Evolutionary conservation across 148 eudicot genomes (phyloP).

Genomic region (Arbutus unedo): DNA sequence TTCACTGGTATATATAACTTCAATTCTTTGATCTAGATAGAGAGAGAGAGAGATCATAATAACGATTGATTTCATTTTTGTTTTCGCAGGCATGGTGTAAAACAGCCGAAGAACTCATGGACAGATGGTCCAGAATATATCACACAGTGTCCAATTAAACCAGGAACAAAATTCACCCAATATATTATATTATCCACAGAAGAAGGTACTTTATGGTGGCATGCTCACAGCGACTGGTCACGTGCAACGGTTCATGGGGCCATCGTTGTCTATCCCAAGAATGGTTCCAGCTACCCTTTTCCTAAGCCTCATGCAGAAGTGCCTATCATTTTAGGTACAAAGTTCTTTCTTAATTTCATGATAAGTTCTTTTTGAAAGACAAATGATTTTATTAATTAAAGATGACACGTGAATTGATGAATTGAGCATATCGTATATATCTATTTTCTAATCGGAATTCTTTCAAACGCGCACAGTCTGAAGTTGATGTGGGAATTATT

Average conservation of each 20-base stretch:
- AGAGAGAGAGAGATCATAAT: neutral
- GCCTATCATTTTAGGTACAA: slow-evolving; percentile 15
- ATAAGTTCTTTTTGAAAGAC: too few species aligned
- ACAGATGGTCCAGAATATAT: slow-evolving; percentile 17
- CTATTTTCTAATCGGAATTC: too few species aligned
- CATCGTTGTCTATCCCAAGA: slow-evolving; percentile 4
- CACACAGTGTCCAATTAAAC: slow-evolving; percentile 13
- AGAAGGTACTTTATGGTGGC: slow-evolving; percentile 27
- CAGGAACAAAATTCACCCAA: slow-evolving; percentile 15
- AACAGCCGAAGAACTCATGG: slow-evolving; percentile 12
- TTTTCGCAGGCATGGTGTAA: slow-evolving; percentile 21
- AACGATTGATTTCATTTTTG: neutral
- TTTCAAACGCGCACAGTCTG: too few species aligned
- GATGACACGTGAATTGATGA: too few species aligned
- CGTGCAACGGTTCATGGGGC: slow-evolving; percentile 21
- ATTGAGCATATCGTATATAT: too few species aligned
- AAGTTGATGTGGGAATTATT: too few species aligned
- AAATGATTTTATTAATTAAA: too few species aligned
- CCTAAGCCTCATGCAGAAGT: slow-evolving; percentile 8
- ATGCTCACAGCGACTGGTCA: slow-evolving; percentile 20
- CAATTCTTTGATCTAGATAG: neutral
- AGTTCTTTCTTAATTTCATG: neutral
- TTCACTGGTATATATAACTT: slow-evolving; percentile 10
- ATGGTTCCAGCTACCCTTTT: slow-evolving; percentile 9
- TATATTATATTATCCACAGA: slow-evolving; percentile 11